Percentiles rank a stretch among this genome's conserved stretches.
Evolutionary conservation across 805 yeast genomes (phyloP).

Genomic region (Wickerhamomyces hampshirensis): DNA sequence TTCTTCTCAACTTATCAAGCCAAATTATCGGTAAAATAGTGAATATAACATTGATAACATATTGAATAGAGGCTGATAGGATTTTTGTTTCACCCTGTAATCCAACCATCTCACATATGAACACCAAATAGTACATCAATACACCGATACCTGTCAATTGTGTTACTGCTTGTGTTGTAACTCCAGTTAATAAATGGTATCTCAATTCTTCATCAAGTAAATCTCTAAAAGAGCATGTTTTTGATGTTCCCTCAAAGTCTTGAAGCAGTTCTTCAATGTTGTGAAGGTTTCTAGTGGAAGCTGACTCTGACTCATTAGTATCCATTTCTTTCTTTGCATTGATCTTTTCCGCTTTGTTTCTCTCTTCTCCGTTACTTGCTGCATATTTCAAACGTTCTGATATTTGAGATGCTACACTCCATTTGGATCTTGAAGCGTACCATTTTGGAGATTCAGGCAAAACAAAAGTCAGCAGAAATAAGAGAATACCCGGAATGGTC

Average conservation of each 20-base stretch:
- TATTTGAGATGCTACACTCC: conserved; percentile 33
- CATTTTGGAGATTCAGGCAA: conserved; percentile 61
- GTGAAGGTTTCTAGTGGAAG: conserved; percentile 10
- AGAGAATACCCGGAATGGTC: conserved; percentile 45
- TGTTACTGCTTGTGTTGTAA: conserved; percentile 35
- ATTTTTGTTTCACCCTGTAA: conserved; percentile 30
- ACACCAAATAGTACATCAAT: conserved; percentile 39
- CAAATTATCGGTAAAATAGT: conserved; percentile 39
- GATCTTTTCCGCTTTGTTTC: neutral
- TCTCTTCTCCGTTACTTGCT: neutral
- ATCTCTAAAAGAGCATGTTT: conserved; percentile 27
- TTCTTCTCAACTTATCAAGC: conserved; percentile 41
- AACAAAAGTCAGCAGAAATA: conserved; percentile 33
- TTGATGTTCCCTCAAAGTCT: conserved; percentile 21
- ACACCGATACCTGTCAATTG: conserved; percentile 42
- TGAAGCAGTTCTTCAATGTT: conserved; percentile 22
- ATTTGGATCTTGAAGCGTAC: conserved; percentile 36
- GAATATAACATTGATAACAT: conserved; percentile 36
- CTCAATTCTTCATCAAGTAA: conserved; percentile 31
- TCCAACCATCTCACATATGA: conserved; percentile 45
- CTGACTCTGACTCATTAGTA: neutral
- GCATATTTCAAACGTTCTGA: conserved; percentile 16
- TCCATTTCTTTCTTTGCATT: neutral
- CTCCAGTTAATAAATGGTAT: conserved; percentile 34
- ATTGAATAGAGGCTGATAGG: conserved; percentile 34